phyloP scores from a whole-genome alignment of 805 yeast species.

The Cyberlindnera xylosilytica region DNA sequence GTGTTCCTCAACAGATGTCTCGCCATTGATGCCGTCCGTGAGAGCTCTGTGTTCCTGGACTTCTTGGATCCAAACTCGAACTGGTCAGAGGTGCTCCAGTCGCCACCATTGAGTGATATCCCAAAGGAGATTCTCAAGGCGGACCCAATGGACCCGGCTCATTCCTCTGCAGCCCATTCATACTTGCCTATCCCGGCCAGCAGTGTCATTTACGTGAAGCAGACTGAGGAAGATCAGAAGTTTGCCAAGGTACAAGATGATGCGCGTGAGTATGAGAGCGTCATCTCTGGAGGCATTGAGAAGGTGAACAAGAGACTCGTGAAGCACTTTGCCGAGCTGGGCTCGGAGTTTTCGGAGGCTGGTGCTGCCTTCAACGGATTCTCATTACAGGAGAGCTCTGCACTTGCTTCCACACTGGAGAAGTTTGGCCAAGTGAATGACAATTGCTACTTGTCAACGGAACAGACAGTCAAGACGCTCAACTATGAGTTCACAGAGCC shows the following conservation, averaged over 20 bases:
- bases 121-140: conserved; percentile 53
- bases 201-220: conserved; percentile 23
- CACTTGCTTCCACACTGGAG: conserved; percentile 58
- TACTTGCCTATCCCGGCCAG: conserved; percentile 59
- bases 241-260: conserved; percentile 40
- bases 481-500: conserved; percentile 65
- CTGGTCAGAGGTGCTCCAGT: conserved; percentile 74
- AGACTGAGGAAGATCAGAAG: conserved; percentile 35
- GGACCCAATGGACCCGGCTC: conserved; percentile 59
- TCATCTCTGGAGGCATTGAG: conserved; percentile 48
- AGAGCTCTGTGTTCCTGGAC: conserved; percentile 63
- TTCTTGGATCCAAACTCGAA: conserved; percentile 89
- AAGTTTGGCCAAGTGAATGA: conserved; percentile 85
- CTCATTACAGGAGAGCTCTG: conserved; percentile 41
- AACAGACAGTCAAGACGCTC: conserved; percentile 47
- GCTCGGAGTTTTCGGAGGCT: conserved; percentile 64
- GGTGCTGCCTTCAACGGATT: conserved; percentile 66
- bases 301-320: conserved; percentile 54
- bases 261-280: conserved; percentile 44
- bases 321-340: conserved; percentile 47
- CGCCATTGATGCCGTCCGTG: conserved; percentile 51
- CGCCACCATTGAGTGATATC: conserved; percentile 51
- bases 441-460: conserved; percentile 53
- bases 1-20: conserved; percentile 81
- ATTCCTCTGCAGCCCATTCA: conserved; percentile 56